Evolutionary conservation across 768 basidiomycete genomes (phyloP).

Genomic region (Russula compacta): DNA sequence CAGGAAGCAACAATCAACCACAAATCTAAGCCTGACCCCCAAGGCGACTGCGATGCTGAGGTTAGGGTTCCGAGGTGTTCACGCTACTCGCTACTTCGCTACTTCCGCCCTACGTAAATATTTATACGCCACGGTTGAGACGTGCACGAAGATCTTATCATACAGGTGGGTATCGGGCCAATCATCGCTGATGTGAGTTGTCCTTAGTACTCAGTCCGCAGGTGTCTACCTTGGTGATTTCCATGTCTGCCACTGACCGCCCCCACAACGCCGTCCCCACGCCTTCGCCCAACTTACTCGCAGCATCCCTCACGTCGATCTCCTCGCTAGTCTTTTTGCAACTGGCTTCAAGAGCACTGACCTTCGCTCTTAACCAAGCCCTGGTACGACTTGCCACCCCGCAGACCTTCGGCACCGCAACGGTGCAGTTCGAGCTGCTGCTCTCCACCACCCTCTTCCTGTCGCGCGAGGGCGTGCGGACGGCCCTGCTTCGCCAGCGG

Average conservation of each 20-base stretch:
- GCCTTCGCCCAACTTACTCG: slow-evolving; percentile 11
- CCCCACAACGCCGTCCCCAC: neutral
- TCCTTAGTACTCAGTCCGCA: neutral
- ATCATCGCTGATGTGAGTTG: neutral
- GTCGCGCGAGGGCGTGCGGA: slow-evolving; percentile 87
- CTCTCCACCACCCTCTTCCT: slow-evolving; percentile 87
- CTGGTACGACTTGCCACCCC: slow-evolving; percentile 80
- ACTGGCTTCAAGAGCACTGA: slow-evolving; percentile 72
- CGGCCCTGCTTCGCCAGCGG: slow-evolving; percentile 63
- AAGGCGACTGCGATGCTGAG: neutral
- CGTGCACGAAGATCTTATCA: too few relatives aligned
- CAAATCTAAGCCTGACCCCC: too few relatives aligned
- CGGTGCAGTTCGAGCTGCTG: slow-evolving; percentile 90
- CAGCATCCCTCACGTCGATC: slow-evolving; percentile 39
- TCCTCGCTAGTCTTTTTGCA: slow-evolving; percentile 79
- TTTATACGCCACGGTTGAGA: too few relatives aligned
- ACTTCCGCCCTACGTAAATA: too few relatives aligned
- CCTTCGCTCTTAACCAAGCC: slow-evolving; percentile 83
- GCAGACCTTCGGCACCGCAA: slow-evolving; percentile 78
- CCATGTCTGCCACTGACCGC: neutral
- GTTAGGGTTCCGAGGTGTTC: neutral
- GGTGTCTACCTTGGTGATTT: neutral
- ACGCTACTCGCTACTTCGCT: too few relatives aligned
- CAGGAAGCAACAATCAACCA: too few relatives aligned
- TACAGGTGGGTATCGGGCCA: too few relatives aligned